Evolutionary conservation across 1,284 basidiomycete genomes (phyloP).

Genomic region (Ceratobasidium sp.): DNA sequence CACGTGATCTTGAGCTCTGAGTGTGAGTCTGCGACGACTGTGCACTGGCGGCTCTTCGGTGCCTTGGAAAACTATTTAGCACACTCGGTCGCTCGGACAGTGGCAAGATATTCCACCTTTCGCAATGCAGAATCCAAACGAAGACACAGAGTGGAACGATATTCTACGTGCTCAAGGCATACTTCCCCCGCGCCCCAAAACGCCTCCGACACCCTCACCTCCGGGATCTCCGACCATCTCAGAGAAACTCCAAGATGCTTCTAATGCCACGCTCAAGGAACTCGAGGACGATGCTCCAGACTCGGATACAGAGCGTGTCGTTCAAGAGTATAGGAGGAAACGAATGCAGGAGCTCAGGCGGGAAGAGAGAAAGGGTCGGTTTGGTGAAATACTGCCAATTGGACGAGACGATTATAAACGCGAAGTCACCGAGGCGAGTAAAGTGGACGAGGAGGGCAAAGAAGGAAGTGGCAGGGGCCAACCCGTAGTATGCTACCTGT

Average conservation of each 20-base stretch:
- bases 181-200: slow-evolving; percentile 78
- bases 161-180: slow-evolving; percentile 93
- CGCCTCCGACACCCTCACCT: slow-evolving; percentile 80
- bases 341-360: slow-evolving; percentile 76
- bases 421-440: slow-evolving; percentile 95
- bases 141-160: slow-evolving; percentile 96
- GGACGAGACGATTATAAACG: slow-evolving; percentile 93
- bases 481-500: slow-evolving; percentile 88
- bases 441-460: slow-evolving; percentile 72
- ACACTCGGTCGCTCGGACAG: neutral
- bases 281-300: slow-evolving; percentile 77
- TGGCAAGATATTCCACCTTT: slow-evolving; percentile 51
- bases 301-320: slow-evolving; percentile 83
- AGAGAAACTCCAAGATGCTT: slow-evolving; percentile 68
- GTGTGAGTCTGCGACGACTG: slow-evolving; percentile 38
- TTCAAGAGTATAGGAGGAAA: slow-evolving; percentile 77
- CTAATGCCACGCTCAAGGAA: slow-evolving; percentile 62
- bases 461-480: slow-evolving; percentile 72
- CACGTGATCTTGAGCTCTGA: slow-evolving; percentile 15
- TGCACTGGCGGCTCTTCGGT: slow-evolving; percentile 37
- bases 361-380: slow-evolving; percentile 76
- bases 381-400: slow-evolving; percentile 91
- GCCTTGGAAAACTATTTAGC: slow-evolving; percentile 8
- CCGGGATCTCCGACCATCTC: slow-evolving; percentile 75
- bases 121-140: slow-evolving; percentile 71